Evolutionary conservation across 2,329 filamentous ascomycete species (phyloP), one percentile per base, ranked within the genome.

Genomic region (Colletotrichum sp.): DNA sequence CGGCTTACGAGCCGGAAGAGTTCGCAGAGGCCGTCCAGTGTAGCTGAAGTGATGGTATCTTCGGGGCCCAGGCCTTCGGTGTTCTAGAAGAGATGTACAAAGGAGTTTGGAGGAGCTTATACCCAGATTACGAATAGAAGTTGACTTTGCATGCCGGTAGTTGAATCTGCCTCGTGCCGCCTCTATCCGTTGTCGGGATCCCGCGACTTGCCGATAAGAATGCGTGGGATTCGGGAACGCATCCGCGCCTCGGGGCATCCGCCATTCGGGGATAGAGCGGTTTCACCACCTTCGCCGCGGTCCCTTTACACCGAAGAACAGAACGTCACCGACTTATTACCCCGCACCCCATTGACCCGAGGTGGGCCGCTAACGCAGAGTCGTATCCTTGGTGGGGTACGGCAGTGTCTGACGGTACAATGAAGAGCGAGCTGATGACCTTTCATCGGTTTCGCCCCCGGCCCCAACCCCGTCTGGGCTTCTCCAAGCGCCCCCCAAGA

Each of bases 1-100:
- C 82, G 81, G 52, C 82, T 87, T 76, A 82, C 82, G 9, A 81
- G 79, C 38, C 82, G 83, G 36, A 81, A 80, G 75, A 77, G 77
- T 43, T 79, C 77, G 75, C 75, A 67, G 78, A 78, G 84, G 69
- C 81, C 83, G 58, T 73, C 78, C 21, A 86, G 84, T 63, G 77
- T 84, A 36, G 80, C 82, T 6, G 82, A 81, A 13, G 24, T 61
- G 32, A 48, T 63, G 26, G 73, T 73, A 13, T 64, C 70, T 4
- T 64, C 70, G 3, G 76, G 74, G 10, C 43, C 73, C 7, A 43
- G 73, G 34, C 48, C 73, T 13, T 68, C 73, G 55, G 69, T 73
- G 18, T 73, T 24, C 24, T 65, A 71, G 36, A 13, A 12, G n/a
- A 21, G 43, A 21, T 48, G 38, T 21, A 13, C 43, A 4, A 21